Percentiles rank a stretch among this genome's conserved stretches.
Evolutionary conservation across 139 green algal species (phyloP).

Genomic region (Diplosphaera chodatii): DNA sequence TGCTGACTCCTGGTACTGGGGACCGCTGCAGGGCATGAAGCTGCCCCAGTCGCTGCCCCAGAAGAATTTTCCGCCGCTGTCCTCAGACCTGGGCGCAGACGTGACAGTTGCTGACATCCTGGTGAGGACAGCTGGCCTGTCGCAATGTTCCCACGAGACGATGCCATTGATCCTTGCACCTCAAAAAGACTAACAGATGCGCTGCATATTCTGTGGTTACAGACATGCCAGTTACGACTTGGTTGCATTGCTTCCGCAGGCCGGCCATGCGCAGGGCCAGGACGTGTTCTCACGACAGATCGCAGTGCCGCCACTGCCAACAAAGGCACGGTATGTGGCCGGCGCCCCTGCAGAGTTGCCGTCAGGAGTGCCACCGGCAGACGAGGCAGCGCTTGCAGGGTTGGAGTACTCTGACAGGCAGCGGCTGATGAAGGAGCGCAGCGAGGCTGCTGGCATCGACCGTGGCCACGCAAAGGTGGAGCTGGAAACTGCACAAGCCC

Average conservation of each 20-base stretch:
- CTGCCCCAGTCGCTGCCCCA: constrained; percentile 36
- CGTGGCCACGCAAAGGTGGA: constrained; percentile 25
- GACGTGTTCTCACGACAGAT: constrained; percentile 22
- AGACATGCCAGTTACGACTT: too few species aligned
- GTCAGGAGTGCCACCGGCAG: constrained; percentile 13
- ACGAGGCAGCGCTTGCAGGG: constrained; percentile 5
- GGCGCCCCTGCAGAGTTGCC: background rate
- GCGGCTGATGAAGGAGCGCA: constrained; percentile 34
- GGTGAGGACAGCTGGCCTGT: too few species aligned
- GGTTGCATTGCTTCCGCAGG: background rate
- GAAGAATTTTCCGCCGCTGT: constrained; percentile 49
- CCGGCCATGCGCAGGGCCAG: background rate
- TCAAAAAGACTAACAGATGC: too few species aligned
- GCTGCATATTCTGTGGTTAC: too few species aligned
- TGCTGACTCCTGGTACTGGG: too few species aligned
- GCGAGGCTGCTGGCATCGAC: constrained; percentile 23
- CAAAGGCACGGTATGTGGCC: constrained; percentile 13
- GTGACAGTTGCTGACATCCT: constrained; percentile 10
- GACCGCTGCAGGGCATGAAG: constrained; percentile 17
- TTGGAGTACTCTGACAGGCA: constrained; percentile 32
- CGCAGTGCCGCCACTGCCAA: constrained; percentile 19
- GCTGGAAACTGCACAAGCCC: too few species aligned
- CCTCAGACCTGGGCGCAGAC: background rate
- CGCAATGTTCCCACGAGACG: too few species aligned
- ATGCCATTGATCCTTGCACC: too few species aligned